These are phyloP conservation scores for Aphanomyces cochlioides DNA, from an alignment of 352 stramenopile genomes.

Conservation along the genomic window DNA sequence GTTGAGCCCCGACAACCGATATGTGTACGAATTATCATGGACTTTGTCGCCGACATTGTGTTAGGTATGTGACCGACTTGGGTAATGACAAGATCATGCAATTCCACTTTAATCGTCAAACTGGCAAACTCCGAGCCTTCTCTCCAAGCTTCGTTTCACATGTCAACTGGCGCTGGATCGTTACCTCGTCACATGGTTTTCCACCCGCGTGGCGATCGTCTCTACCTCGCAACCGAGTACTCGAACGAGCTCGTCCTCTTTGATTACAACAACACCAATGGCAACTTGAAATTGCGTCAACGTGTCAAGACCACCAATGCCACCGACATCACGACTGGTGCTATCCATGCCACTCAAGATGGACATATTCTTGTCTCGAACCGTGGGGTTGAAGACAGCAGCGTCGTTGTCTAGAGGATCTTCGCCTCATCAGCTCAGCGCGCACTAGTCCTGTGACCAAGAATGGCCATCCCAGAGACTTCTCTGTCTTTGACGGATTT, in stretches of 20 bases:
- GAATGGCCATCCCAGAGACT: conserved; percentile 12
- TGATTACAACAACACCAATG: neutral
- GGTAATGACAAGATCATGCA: conserved; percentile 30
- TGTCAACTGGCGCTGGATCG: neutral
- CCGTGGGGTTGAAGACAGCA: conserved; percentile 16
- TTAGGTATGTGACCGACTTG: conserved; percentile 16
- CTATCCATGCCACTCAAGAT: conserved; percentile 12
- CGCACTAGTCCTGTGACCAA: neutral
- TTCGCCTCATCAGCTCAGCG: neutral
- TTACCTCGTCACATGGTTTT: conserved; percentile 24
- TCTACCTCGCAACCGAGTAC: conserved; percentile 23
- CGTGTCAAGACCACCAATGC: conserved; percentile 10
- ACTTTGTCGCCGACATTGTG: no score
- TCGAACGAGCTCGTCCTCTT: conserved; percentile 15
- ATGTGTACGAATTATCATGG: neutral
- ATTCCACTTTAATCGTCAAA: conserved; percentile 7
- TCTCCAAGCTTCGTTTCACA: neutral
- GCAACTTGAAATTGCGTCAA: neutral
- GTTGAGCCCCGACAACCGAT: conserved; percentile 16
- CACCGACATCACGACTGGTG: neutral
- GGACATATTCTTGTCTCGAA: conserved; percentile 23
- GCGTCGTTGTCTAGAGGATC: conserved; percentile 5
- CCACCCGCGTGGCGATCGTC: conserved; percentile 6
- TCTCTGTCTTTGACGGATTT: conserved; percentile 21
- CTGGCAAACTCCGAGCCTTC: neutral